Conservation (phyloP, 202 grass and related monocot genomes). For the Digitaria exilis region DNA sequence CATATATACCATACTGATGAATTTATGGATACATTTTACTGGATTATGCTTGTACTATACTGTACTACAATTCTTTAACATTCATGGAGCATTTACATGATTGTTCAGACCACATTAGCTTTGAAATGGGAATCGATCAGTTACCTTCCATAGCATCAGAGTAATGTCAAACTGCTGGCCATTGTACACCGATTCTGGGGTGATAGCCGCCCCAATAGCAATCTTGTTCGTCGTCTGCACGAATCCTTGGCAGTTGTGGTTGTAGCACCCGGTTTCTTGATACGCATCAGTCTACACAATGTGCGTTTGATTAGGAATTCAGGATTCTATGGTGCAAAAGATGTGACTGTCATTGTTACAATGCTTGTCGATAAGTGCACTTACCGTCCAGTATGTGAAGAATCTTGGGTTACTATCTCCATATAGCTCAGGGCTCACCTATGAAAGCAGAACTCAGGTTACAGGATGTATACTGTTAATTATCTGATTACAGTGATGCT, state of each 20-base stretch:
- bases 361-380: constrained; percentile 31
- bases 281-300: constrained; percentile 72
- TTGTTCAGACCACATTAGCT: background rate
- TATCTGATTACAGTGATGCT: background rate
- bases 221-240: constrained; percentile 89
- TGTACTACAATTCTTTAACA: background rate
- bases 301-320: background rate
- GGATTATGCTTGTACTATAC: background rate
- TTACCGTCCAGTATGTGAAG: constrained; percentile 99
- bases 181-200: constrained; percentile 62
- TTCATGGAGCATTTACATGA: background rate
- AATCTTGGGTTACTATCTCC: constrained; percentile 81
- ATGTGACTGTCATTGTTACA: background rate
- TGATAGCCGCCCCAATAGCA: constrained; percentile 76
- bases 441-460: background rate
- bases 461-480: background rate
- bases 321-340: background rate
- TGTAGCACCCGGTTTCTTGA: constrained; percentile 93
- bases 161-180: constrained; percentile 83
- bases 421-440: constrained; percentile 86
- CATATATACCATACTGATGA: background rate
- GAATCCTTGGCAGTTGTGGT: constrained; percentile 81
- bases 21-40: background rate
- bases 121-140: background rate
- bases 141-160: constrained; percentile 85